phyloP scores from a whole-genome alignment of 768 basidiomycete species.

The Lactarius vividus region DNA sequence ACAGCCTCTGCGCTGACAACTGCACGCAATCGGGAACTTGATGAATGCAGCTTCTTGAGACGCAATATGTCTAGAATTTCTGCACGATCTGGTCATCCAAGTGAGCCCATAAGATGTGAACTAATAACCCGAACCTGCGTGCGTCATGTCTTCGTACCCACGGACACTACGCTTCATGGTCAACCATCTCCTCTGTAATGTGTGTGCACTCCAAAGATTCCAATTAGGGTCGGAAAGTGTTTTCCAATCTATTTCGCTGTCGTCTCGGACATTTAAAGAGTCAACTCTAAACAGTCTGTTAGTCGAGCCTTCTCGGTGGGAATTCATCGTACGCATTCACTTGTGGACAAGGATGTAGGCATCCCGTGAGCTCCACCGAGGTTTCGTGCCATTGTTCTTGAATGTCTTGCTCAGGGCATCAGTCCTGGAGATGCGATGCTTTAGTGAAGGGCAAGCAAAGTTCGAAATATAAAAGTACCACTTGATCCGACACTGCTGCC shows the following conservation, averaged over 20 bases:
- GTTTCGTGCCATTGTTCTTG: conserved; percentile 67
- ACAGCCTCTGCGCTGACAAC: conserved; percentile 36
- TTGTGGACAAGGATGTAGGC: conserved; percentile 80
- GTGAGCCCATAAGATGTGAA: neutral
- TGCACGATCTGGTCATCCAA: conserved; percentile 31
- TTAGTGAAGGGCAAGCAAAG: neutral
- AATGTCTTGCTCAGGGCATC: conserved; percentile 69
- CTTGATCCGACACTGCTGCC: conserved; percentile 87
- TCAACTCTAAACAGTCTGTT: conserved; percentile 51
- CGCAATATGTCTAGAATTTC: conserved; percentile 82
- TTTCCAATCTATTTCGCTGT: conserved; percentile 87
- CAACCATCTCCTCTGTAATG: conserved; percentile 74
- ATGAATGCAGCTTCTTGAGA: conserved; percentile 65
- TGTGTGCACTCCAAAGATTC: conserved; percentile 84
- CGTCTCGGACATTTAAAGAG: conserved; percentile 69
- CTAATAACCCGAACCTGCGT: conserved; percentile 51
- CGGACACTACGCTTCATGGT: conserved; percentile 76
- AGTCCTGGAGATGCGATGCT: conserved; percentile 47
- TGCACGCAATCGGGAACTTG: conserved; percentile 36
- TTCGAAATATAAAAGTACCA: conserved; percentile 47
- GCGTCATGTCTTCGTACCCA: conserved; percentile 77
- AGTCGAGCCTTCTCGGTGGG: conserved; percentile 2
- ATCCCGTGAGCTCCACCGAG: conserved; percentile 74
- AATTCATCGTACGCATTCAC: conserved; percentile 40
- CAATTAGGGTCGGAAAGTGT: conserved; percentile 67